A percentile compares a stretch with the other conserved stretches of the same genome.
Evolutionary conservation across 805 yeast genomes (phyloP).

Genomic region (Pichia deserticola): DNA sequence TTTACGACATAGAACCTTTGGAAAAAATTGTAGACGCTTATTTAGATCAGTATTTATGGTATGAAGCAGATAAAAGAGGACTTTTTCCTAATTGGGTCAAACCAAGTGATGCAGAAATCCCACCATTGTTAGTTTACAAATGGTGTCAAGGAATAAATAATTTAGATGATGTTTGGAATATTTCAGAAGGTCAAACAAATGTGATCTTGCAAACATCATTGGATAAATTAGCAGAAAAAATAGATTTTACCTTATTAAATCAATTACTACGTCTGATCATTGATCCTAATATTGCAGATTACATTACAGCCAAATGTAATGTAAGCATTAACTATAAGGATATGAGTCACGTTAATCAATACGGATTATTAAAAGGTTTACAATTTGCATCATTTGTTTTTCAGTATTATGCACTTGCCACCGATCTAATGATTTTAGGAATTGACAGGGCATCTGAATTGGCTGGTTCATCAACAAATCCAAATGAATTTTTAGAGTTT

Average conservation of each 20-base stretch:
- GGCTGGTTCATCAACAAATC: slow-evolving; percentile 68
- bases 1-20: slow-evolving; percentile 79
- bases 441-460: slow-evolving; percentile 78
- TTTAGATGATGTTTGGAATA: slow-evolving; percentile 71
- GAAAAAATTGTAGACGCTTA: slow-evolving; percentile 97
- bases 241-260: slow-evolving; percentile 82
- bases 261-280: slow-evolving; percentile 71
- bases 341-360: slow-evolving; percentile 87
- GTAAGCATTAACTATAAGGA: slow-evolving; percentile 79
- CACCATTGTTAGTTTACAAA: slow-evolving; percentile 84
- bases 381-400: slow-evolving; percentile 85
- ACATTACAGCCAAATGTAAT: slow-evolving; percentile 86
- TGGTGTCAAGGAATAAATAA: slow-evolving; percentile 93
- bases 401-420: slow-evolving; percentile 82
- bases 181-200: slow-evolving; percentile 62
- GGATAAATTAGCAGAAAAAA: slow-evolving; percentile 68
- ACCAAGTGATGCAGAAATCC: slow-evolving; percentile 89
- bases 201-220: slow-evolving; percentile 79
- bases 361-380: slow-evolving; percentile 81
- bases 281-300: slow-evolving; percentile 91
- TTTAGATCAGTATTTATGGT: slow-evolving; percentile 92
- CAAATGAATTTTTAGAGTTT: slow-evolving; percentile 76
- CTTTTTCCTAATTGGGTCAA: slow-evolving; percentile 95
- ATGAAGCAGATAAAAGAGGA: slow-evolving; percentile 80
- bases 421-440: slow-evolving; percentile 80